Evolutionary conservation across 345 rosid genomes (phyloP).

Genomic region (Acer saccharum): DNA sequence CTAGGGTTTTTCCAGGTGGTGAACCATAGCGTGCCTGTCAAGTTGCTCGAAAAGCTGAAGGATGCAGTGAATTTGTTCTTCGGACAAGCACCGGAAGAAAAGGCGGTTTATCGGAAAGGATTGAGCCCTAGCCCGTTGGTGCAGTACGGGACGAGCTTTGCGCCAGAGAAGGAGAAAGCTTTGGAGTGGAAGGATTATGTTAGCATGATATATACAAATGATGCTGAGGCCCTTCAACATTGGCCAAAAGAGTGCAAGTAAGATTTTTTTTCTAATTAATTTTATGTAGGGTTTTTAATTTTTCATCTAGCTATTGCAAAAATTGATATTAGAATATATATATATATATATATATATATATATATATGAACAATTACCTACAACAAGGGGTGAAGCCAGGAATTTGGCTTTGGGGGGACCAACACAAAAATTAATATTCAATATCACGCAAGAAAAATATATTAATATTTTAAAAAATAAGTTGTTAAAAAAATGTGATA

Average conservation of each 20-base stretch:
- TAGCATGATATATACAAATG: conserved; percentile 52
- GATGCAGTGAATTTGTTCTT: conserved; percentile 47
- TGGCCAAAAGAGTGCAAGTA: conserved; percentile 60
- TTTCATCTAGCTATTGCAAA: too few relatives aligned
- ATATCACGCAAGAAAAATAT: too few relatives aligned
- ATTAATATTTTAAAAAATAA: too few relatives aligned
- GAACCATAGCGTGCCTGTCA: conserved; percentile 51
- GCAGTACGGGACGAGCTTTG: conserved; percentile 58
- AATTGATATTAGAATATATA: too few relatives aligned
- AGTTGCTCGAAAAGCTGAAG: conserved; percentile 47
- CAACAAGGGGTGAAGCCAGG: too few relatives aligned
- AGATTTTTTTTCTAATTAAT: not conserved
- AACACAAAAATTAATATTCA: too few relatives aligned
- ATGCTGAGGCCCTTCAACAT: conserved; percentile 48
- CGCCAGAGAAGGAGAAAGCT: conserved; percentile 57
- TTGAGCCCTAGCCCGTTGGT: conserved; percentile 51
- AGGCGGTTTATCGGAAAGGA: conserved; percentile 40
- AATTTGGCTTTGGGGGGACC: too few relatives aligned
- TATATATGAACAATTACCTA: too few relatives aligned
- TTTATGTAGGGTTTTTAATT: too few relatives aligned
- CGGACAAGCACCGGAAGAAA: conserved; percentile 39
- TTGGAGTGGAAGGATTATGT: conserved; percentile 70
- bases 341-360: too few relatives aligned
- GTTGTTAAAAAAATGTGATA: too few relatives aligned
- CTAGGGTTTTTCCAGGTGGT: conserved; percentile 62